Evolutionary conservation across 108 stramenopile species (phyloP).

Genomic region (Skeletonema costatum): DNA sequence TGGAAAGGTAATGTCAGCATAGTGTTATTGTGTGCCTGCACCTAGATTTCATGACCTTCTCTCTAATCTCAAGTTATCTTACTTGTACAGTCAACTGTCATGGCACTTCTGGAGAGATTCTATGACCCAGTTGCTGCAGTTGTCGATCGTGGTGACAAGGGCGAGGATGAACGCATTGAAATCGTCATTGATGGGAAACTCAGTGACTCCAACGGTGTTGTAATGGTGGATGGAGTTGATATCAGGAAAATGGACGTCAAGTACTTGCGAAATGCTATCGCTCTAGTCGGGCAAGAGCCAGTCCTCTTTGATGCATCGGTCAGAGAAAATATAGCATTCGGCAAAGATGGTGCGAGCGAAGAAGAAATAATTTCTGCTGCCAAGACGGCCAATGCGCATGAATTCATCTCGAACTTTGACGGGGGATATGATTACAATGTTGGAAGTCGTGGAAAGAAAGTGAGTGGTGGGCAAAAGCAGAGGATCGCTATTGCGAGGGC

Average conservation of each 20-base stretch:
- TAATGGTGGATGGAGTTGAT: conserved; percentile 28
- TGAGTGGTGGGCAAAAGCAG: conserved; percentile 82
- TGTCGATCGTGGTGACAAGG: conserved; percentile 14
- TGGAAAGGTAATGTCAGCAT: conserved; percentile 49
- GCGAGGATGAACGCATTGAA: conserved; percentile 10
- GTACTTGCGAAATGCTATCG: conserved; percentile 46
- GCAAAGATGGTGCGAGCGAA: conserved; percentile 27
- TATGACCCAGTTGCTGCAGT: conserved; percentile 61
- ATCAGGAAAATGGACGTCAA: conserved; percentile 21
- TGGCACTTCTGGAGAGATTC: conserved; percentile 68
- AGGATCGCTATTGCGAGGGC: conserved; percentile 79
- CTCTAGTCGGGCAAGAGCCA: conserved; percentile 76
- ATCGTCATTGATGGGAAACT: conserved; percentile 52
- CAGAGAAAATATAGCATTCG: conserved; percentile 74
- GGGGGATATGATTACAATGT: conserved; percentile 58
- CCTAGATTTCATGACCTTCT: neutral
- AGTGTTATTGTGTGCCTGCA: conserved; percentile 13
- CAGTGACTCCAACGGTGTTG: conserved; percentile 27
- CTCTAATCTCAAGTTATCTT: too few relatives aligned
- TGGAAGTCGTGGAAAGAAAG: conserved; percentile 56
- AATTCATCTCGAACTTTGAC: conserved; percentile 63
- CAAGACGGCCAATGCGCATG: conserved; percentile 54
- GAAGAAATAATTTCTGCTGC: conserved; percentile 51
- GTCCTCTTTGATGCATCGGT: conserved; percentile 66
- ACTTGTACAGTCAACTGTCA: conserved; percentile 64